Base-by-base conservation (phyloP, 805 yeast genomes). In the Yamadazyma paraphyllophila region DNA sequence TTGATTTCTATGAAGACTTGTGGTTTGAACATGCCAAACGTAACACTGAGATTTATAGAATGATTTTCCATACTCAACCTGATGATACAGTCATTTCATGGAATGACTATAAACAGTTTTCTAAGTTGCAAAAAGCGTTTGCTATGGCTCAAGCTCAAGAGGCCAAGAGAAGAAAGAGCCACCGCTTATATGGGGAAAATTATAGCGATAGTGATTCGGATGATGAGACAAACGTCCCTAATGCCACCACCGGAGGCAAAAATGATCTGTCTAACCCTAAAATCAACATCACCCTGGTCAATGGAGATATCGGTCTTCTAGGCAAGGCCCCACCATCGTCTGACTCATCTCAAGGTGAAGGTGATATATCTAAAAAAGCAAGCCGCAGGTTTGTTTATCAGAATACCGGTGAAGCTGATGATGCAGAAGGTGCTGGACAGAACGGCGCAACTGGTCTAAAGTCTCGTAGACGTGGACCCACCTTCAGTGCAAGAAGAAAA, bases 21-120 rank as follows among this genome's bases (percentile, higher is more conserved):
- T 92, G 97, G 97, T 78, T 75, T 60, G 83, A 83, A 4, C 81
- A 80, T 56, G 97, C 99, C 0, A 70, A 85, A 43, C 76, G 91
- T 56, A 94, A 94, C 59, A 89, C 98, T 0, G 74, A 79, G 48
- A 69, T 95, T 1, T 94, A 79, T 68, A 75, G 97, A 49, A 73
- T 85, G 62, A 87, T 94, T 1, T 94, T 94, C 76, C 91, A 91
- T 52, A 82, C 88, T 50, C 99, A 95, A 60, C 99, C 99, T 0
- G 99, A 94, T 64, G 89, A 92, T 61, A 73, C 80, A 6, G 98
- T 92, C n/a, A 74, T 74, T 17, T 78, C 90, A 0, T 94, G 99
- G 99, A 78, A 78, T 46, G 96, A 89, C 46, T 94, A 89, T 63
- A 91, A 88, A 61, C 81, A 77, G 24, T 85, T 74, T 60, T 75